Base-by-base conservation (phyloP, 2,329 filamentous ascomycete genomes). In the Diaporthe ilicicola region DNA sequence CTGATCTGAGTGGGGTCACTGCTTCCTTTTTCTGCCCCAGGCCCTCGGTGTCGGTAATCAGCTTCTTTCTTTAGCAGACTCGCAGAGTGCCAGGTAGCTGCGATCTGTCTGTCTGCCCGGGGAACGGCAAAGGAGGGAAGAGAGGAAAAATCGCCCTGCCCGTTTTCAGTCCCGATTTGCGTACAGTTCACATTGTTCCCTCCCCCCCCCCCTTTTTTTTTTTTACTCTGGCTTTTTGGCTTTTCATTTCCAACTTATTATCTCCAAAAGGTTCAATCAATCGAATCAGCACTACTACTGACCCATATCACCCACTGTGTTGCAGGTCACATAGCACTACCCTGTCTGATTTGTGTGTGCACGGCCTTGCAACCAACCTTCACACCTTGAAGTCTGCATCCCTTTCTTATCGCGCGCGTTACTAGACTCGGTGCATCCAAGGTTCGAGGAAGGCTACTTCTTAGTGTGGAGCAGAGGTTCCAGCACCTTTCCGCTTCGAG, bases 391-490 rank as follows among this genome's bases (percentile, higher is more conserved):
- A 34, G 51, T 19, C 51, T 34, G 51, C 51, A 54, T 7, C 27
- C 32, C 51, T 12, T 29, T 22, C 51, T 34, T 54, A 54, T 54
- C 51, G 51, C 51, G 51, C 51, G 51, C 51, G n/a, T n/a, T 53
- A 53, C 27, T 27, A 44, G 42, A 37, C 34, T 34, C 37, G 54
- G 22, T 27, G 2, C 54, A 59, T 29, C 37, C 55, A 32, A 61
- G 55, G 56, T 42, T 39, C n/a, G 24, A 48, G 56, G 27, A 62
- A 22, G 56, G 42, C 42, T 27, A 27, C 27, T 59, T 59, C 55
- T 37, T n/a, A 59, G 55, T 59, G 55, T 24, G 55, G 55, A 59
- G 37, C 55, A 59, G 24, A 59, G 37, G 39, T 62, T 62, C 56
- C 56, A 62, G 27, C 27, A 34, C 56, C 29, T 62, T 34, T 15